Evolutionary conservation across 2,329 filamentous ascomycete genomes (phyloP).

Genomic region (Dichotomopilus funicola): DNA sequence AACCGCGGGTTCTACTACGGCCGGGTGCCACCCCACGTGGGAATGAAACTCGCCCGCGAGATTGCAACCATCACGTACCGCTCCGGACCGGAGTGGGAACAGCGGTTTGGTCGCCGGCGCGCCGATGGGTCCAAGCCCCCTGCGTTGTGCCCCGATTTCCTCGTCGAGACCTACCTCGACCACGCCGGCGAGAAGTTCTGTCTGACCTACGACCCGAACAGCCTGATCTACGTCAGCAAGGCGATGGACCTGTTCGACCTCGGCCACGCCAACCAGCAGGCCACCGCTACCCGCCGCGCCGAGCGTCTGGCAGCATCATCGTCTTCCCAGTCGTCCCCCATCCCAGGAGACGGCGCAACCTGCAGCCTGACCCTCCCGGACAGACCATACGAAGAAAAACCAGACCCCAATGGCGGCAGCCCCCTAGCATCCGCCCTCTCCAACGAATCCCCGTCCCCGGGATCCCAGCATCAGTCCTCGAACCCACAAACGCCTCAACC

Average conservation of each 20-base stretch:
- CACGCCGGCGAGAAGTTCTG: slow-evolving; percentile 98
- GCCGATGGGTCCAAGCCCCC: slow-evolving; percentile 83
- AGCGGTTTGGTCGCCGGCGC: slow-evolving; percentile 79
- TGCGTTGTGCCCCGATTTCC: slow-evolving; percentile 91
- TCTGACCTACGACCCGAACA: slow-evolving; percentile 93
- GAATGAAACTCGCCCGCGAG: slow-evolving; percentile 96
- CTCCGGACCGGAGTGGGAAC: slow-evolving; percentile 95
- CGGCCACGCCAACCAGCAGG: slow-evolving; percentile 61
- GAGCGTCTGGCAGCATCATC: slow-evolving; percentile 39
- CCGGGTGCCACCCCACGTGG: slow-evolving; percentile 79
- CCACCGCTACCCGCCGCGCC: slow-evolving; percentile 54
- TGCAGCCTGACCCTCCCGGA: slow-evolving; percentile 82
- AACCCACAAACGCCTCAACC: slow-evolving; percentile 36
- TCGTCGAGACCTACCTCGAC: slow-evolving; percentile 97
- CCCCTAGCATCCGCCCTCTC: slow-evolving; percentile 15
- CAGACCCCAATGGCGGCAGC: slow-evolving; percentile 46
- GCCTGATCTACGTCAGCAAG: slow-evolving; percentile 91
- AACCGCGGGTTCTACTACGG: slow-evolving; percentile 91
- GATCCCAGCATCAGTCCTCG: no score
- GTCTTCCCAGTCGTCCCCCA: neutral
- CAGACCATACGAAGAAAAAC: slow-evolving; percentile 79
- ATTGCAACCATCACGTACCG: slow-evolving; percentile 98
- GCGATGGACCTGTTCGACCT: slow-evolving; percentile 98
- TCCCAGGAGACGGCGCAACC: slow-evolving; percentile 35
- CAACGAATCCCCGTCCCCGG: slow-evolving; percentile 13